Base-by-base conservation (phyloP, 306 rosid species). In the Hippophae tibetana region DNA sequence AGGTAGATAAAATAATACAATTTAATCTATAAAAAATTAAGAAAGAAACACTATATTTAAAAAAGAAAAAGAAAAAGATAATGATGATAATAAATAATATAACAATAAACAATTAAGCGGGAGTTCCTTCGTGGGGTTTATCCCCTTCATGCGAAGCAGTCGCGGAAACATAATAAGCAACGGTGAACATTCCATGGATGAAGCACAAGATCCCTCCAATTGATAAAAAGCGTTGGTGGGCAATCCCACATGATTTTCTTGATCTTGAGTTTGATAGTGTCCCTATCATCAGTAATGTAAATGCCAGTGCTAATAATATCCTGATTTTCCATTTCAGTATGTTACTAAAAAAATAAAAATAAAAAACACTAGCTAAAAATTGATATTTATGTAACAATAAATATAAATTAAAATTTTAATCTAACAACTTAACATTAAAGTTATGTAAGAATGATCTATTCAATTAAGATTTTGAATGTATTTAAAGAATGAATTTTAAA, bases 131-230 rank as follows among this genome's bases (percentile, higher is more conserved):
- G 12, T 53, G 73, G 10, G 18, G 54, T 40, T 49, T 69, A 62
- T 31, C 59, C 23, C 68, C 75, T 51, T 85, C 72, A 43, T 2
- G 11, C 6, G 75, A 14, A 5, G 89, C 87, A 0, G 72, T 66
- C 61, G 70, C 83, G 1, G 83, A 83, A 65, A 85, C 66, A 46
- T 76, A 80, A 54, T 80, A 92, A 7, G 70, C 82, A 4, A 85
- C 65, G 3, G 70, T 71, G 61, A 87, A 73, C 50, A 85, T n/a
- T 52, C 80, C 93, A 8, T 92, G 96, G 52, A 87, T 31, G 76
- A 83, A 92, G 53, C 96, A 92, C 43, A 85, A 12, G 57, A 92
- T 76, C 51, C 98, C 98, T 57, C 98, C 93, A 0, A 82, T 78
- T 0, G 83, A 81, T 40, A 92, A 65, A 57, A 83, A 62, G 2